Percentiles rank a stretch among this genome's conserved stretches.
These are phyloP conservation scores for Camelina laxa DNA, from an alignment of 345 rosid genomes.

Conservation along the genomic window DNA sequence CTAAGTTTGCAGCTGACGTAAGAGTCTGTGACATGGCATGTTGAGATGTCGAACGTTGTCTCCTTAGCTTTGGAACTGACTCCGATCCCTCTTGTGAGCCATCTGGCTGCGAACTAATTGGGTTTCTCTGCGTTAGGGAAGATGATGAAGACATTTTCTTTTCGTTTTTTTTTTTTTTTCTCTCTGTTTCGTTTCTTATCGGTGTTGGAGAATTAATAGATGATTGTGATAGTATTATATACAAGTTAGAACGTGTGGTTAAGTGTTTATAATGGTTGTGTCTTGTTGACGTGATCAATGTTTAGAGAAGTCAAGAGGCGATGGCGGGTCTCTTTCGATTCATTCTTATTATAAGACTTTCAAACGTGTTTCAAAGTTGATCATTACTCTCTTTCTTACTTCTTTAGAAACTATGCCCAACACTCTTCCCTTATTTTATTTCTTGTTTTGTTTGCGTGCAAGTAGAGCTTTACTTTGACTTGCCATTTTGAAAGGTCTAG, in stretches of 20 bases:
- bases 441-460: no score
- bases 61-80: conserved; percentile 40
- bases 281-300: conserved; percentile 29
- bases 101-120: conserved; percentile 14
- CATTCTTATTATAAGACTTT: conserved; percentile 5
- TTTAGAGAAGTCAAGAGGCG: conserved; percentile 25
- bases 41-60: conserved; percentile 54
- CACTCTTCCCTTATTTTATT: no score
- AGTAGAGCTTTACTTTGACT: no score
- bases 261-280: conserved; percentile 23
- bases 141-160: conserved; percentile 35
- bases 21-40: conserved; percentile 76
- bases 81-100: conserved; percentile 32
- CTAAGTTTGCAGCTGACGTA: conserved; percentile 77
- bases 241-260: conserved; percentile 4
- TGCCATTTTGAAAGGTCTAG: no score
- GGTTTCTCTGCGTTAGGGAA: conserved; percentile 33
- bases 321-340: not conserved
- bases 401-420: no score
- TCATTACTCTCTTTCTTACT: conserved; percentile 3
- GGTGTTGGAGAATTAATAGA: not conserved
- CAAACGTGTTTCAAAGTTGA: conserved; percentile 15
- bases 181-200: not conserved
- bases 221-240: conserved; percentile 13
- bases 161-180: no score